Percentiles rank a stretch among this genome's conserved stretches.
These are phyloP conservation scores for Salvia rosmarinus DNA, from an alignment of 257 asterid species.

Conservation along the genomic window DNA sequence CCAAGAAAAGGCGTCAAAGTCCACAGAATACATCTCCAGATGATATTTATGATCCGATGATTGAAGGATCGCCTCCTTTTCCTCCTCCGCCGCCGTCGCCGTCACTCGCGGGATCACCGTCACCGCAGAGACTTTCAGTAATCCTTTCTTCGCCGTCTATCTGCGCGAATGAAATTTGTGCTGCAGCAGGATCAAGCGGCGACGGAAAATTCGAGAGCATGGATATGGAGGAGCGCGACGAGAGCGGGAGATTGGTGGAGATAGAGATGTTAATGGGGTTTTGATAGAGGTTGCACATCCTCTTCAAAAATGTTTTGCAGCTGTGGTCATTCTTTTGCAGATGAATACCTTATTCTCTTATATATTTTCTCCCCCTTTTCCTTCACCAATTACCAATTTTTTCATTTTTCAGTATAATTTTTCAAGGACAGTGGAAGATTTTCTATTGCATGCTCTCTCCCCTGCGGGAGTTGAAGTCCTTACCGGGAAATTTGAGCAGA, in stretches of 20 bases:
- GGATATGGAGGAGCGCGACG: not conserved
- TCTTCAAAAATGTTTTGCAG: too few species aligned
- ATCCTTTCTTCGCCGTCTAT: not conserved
- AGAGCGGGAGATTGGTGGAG: slow-evolving; percentile 16
- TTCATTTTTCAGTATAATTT: too few species aligned
- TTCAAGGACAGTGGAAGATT: too few species aligned
- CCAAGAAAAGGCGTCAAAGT: slow-evolving; percentile 45
- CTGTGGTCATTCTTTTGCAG: too few species aligned
- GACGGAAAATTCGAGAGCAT: not conserved
- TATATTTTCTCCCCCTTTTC: too few species aligned
- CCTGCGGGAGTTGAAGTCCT: too few species aligned
- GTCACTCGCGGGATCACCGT: slow-evolving; percentile 12
- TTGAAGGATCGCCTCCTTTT: slow-evolving; percentile 29
- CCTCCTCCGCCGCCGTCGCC: slow-evolving; percentile 35
- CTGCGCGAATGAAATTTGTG: not conserved
- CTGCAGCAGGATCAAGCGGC: slow-evolving; percentile 16
- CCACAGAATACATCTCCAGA: not conserved
- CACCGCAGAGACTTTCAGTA: not conserved
- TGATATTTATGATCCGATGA: slow-evolving; percentile 16
- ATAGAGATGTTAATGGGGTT: slow-evolving; percentile 39
- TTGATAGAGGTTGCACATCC: slow-evolving; percentile 41
- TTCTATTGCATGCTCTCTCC: too few species aligned
- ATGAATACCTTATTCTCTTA: too few species aligned
- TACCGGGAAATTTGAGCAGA: too few species aligned
- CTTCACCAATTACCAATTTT: too few species aligned